Evolutionary conservation across 495 filamentous ascomycete species (phyloP), one percentile per base, ranked within the genome.

Genomic region (Daldinia caldariorum): DNA sequence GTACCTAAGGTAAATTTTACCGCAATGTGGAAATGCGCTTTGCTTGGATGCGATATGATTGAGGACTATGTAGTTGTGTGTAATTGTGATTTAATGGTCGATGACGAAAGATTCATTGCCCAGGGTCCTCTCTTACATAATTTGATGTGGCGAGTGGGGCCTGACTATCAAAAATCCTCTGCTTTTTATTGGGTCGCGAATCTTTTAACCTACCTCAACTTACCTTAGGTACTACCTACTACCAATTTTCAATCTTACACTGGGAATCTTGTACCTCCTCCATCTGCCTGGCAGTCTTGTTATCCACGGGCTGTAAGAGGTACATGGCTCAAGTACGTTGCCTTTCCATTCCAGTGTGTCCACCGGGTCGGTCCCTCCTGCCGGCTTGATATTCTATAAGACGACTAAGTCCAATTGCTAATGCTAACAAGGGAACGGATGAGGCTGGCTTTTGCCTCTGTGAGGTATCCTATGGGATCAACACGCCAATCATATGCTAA

Each of bases 101-200:
- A 75, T 75, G 73, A 75, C 73, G 73, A 73, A 72, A 73, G 22
- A 35, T 60, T 63, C 45, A 58, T 66, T 34, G 14, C 16, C 49
- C 55, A 58, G 66, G 73, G 69, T 66, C 69, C 32, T 34, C 31
- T 69, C 72, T 72, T 29, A 53, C 29, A 37, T 57, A 41, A 34
- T 59, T 14, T 7, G 34, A 13, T 35, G 62, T 73, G 70, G 67
- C 66, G 60, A 35, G 53, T 43, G 8, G 9, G n/a, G 37, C 22
- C 49, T 53, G 0, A 3, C 10, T 55, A 65, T 66, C 56, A 41
- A 38, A 69, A 65, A 53, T 53, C 14, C 49, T 53, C 26, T 53
- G 20, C 14, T 6, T 53, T 10, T 26, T 1, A 53, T 53, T 53
- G 49, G 49, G 18, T 47, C 16, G 43, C 43, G 18, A 47, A 20